phyloP scores from a whole-genome alignment of 441 rosid species.

The Jatropha podagrica region DNA sequence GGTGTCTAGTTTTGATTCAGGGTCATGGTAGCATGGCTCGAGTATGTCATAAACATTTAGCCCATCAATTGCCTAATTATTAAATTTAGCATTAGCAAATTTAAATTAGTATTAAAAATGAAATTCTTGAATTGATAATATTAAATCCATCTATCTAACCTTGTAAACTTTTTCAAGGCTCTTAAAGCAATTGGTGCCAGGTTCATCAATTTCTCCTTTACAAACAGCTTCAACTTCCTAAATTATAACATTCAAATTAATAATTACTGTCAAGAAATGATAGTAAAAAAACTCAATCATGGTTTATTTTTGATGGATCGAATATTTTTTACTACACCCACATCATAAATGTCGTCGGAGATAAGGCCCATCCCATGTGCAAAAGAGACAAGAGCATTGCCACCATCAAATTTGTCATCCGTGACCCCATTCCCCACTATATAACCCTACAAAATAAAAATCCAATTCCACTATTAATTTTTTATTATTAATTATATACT shows the following conservation, averaged over 20 bases:
- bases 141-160: conserved; percentile 25
- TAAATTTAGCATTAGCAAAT: not conserved
- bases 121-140: too few relatives aligned
- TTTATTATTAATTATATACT: not conserved
- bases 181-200: conserved; percentile 16
- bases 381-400: conserved; percentile 40
- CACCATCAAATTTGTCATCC: conserved; percentile 28
- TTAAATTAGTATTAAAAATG: too few relatives aligned
- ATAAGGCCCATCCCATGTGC: conserved; percentile 57
- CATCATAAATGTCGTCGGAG: conserved; percentile 46
- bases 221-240: conserved; percentile 45
- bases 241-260: not conserved
- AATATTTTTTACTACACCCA: not conserved
- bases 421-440: conserved; percentile 49
- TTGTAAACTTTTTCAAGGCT: conserved; percentile 24
- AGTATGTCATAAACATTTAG: conserved; percentile 49
- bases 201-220: conserved; percentile 25
- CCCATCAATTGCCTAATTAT: not conserved
- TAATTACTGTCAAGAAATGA: too few relatives aligned
- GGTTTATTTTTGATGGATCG: not conserved
- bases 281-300: too few relatives aligned
- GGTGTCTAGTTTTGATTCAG: conserved; percentile 10
- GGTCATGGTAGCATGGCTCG: conserved; percentile 52
- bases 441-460: conserved; percentile 41
- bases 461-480: not conserved